phyloP scores from a whole-genome alignment of 2,329 filamentous ascomycete genomes.

The Sphaerostilbella broomeana region DNA sequence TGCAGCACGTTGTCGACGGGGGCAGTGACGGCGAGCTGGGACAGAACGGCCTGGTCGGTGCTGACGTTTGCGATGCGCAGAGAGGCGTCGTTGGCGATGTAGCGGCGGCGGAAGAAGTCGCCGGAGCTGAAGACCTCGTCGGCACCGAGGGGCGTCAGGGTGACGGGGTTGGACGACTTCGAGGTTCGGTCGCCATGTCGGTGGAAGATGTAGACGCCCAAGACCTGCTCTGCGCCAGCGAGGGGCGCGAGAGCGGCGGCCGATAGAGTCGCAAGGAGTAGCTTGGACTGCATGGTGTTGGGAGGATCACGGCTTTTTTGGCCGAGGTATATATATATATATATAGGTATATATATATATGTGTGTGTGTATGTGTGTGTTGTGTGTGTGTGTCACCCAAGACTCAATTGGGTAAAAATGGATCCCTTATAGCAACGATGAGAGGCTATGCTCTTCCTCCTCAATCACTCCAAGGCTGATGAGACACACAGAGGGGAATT shows the following conservation, averaged over 20 bases:
- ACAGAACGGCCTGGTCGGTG: constrained; percentile 56
- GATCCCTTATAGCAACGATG: too few relatives aligned
- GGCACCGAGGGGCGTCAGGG: constrained; percentile 74
- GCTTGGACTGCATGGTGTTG: constrained; percentile 34
- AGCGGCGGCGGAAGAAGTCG: constrained; percentile 67
- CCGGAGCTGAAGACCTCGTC: constrained; percentile 67
- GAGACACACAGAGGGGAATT: too few relatives aligned
- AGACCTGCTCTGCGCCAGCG: constrained; percentile 55
- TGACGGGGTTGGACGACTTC: constrained; percentile 64
- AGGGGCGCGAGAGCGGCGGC: constrained; percentile 33
- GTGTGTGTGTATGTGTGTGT: not conserved
- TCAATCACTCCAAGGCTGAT: too few relatives aligned
- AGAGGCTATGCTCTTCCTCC: too few relatives aligned
- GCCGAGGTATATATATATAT: not conserved
- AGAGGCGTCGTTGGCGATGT: constrained; percentile 55
- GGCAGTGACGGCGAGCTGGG: constrained; percentile 65
- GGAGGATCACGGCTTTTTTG: not conserved
- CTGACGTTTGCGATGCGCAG: constrained; percentile 58
- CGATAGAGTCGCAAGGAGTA: constrained; percentile 26
- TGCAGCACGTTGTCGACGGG: constrained; percentile 73
- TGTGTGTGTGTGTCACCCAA: too few relatives aligned
- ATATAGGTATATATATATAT: not conserved
- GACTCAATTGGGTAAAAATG: too few relatives aligned
- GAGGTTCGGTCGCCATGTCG: constrained; percentile 84
- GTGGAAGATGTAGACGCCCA: constrained; percentile 81